Evolutionary conservation across 225 moss, liverwort and hornwort genomes (phyloP), one percentile per base, ranked within the genome.

Genomic region (Pseudisothecium myosuroides): DNA sequence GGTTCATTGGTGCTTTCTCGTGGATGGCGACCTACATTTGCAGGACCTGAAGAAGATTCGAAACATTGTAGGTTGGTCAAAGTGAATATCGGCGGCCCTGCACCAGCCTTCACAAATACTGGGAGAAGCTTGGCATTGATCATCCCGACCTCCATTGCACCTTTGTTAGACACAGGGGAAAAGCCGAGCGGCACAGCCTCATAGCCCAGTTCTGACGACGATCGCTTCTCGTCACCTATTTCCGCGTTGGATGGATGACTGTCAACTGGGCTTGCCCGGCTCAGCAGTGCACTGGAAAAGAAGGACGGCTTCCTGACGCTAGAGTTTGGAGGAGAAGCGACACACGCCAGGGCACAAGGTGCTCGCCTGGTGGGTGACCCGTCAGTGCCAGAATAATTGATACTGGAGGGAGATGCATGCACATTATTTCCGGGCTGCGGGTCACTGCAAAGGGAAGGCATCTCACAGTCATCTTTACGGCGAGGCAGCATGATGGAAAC

Each of bases 221-320:
- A 84, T 82, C 90, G 91, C 73, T 89, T 93, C 56, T 94, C 93
- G 37, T 93, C 95, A 90, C 69, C 87, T 61, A 49, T 64, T 67
- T 91, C 93, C 61, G 83, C 85, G 50, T 66, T 87, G 79, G 90
- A 92, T 64, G 90, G 91, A 79, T 94, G 90, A 87, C 77, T 90
- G 52, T 93, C 94, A 76, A 88, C 85, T 60, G 84, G 84, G 81
- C 81, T 80, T 63, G 75, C 68, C 76, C 85, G 92, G 60, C 80
- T 90, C 58, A 94, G 84, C 87, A 95, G 80, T 52, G 93, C 91
- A 91, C 92, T 96, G 55, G 97, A 95, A 85, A 95, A 96, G 82
- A 94, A 91, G 90, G 96, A 88, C 37, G 90, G 90, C 88, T 93
- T 96, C 69, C 90, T 85, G 47, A 94, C 78, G 61, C 89, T 77